These are phyloP conservation scores for Protomyces pachydermus DNA, from an alignment of 1,139 yeast species.

Conservation along the genomic window DNA sequence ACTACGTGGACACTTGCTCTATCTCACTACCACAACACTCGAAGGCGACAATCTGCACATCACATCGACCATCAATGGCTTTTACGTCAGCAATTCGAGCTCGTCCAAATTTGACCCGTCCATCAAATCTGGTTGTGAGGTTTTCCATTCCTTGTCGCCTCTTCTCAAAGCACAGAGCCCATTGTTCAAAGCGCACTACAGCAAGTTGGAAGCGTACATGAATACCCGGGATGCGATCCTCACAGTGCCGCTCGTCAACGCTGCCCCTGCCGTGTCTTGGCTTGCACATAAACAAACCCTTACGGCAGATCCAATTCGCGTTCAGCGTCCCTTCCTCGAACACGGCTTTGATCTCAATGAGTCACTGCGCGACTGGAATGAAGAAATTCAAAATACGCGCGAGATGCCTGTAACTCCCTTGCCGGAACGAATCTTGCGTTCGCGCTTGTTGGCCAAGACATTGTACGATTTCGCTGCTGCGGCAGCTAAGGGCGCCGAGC, in stretches of 20 bases:
- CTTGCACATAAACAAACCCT: conserved; percentile 43
- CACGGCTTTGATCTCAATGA: conserved; percentile 59
- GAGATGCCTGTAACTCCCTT: conserved; percentile 59
- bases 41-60: conserved; percentile 76
- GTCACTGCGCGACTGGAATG: conserved; percentile 68
- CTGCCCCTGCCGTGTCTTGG: conserved; percentile 73
- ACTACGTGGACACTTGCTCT: conserved; percentile 71
- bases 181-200: conserved; percentile 44
- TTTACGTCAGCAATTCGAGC: conserved; percentile 66
- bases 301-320: conserved; percentile 57
- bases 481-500: conserved; percentile 75
- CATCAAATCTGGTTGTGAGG: conserved; percentile 43
- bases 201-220: conserved; percentile 45
- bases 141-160: conserved; percentile 48
- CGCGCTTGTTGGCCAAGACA: conserved; percentile 66
- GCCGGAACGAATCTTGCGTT: conserved; percentile 69
- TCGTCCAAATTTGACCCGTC: conserved; percentile 64
- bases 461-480: conserved; percentile 69
- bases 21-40: conserved; percentile 66
- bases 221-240: conserved; percentile 49
- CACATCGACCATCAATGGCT: conserved; percentile 74
- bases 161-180: conserved; percentile 57
- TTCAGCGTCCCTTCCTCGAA: conserved; percentile 53
- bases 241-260: conserved; percentile 59
- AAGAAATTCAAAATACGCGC: conserved; percentile 74